phyloP scores from a whole-genome alignment of 257 asterid genomes.

The Rhazya stricta region DNA sequence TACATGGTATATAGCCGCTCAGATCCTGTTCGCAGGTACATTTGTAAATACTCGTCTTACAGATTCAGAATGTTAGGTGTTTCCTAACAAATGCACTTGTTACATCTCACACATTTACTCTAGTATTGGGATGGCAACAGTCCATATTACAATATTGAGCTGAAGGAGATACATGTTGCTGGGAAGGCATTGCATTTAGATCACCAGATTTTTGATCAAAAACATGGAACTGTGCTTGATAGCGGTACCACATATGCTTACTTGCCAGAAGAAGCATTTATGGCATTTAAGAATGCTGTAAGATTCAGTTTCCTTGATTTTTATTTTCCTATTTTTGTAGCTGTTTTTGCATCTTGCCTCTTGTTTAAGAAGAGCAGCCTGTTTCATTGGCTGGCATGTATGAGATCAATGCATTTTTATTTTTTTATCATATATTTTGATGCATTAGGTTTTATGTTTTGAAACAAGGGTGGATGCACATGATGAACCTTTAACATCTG shows the following conservation, averaged over 20 bases:
- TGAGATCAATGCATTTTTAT: neutral
- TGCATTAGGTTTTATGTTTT: neutral
- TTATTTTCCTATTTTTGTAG: neutral
- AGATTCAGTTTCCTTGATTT: conserved; percentile 24
- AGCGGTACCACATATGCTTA: conserved; percentile 99
- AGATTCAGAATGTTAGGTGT: conserved; percentile 52
- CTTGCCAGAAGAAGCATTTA: conserved; percentile 84
- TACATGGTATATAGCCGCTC: conserved; percentile 82
- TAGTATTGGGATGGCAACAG: conserved; percentile 99
- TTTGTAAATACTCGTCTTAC: conserved; percentile 32
- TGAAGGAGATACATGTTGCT: conserved; percentile 92
- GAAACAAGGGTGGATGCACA: neutral
- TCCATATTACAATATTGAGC: conserved; percentile 96
- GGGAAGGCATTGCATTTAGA: conserved; percentile 72
- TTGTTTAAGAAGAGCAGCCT: neutral
- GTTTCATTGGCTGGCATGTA: too few species aligned
- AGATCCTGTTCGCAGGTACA: conserved; percentile 88
- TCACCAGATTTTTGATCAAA: conserved; percentile 71
- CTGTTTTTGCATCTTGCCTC: neutral
- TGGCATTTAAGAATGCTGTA: conserved; percentile 82
- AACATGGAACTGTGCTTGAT: conserved; percentile 89
- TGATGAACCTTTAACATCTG: neutral
- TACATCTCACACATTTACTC: conserved; percentile 97
- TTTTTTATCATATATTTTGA: neutral
- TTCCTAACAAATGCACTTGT: conserved; percentile 83